These are phyloP conservation scores for Amoebophrya sp. DNA, from an alignment of 169 alveolate species.

Conservation along the genomic window DNA sequence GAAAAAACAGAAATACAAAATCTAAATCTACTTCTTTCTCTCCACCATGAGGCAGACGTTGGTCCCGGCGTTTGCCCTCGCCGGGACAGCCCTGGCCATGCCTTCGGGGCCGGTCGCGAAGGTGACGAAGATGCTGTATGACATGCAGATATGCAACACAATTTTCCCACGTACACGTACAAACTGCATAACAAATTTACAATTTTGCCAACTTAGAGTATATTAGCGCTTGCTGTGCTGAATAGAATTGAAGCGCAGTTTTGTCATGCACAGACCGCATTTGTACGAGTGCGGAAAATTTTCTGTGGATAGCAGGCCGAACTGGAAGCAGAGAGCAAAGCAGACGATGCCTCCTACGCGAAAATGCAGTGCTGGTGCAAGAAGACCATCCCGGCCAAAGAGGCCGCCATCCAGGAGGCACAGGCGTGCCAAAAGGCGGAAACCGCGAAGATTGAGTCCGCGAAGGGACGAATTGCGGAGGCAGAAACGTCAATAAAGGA, in stretches of 20 bases:
- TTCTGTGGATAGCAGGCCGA: no score
- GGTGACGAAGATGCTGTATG: slow-evolving; percentile 7
- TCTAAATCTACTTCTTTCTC: not conserved
- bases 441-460: not conserved
- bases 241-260: no score
- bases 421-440: not conserved
- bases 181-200: no score
- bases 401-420: not conserved
- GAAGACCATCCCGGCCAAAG: not conserved
- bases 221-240: no score
- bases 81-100: not conserved
- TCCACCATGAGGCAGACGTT: not conserved
- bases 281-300: no score
- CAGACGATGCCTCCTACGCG: not conserved
- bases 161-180: no score
- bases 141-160: not conserved
- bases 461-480: not conserved
- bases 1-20: not conserved
- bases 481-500: not conserved
- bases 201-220: no score
- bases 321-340: not conserved
- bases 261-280: no score
- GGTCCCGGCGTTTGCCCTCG: not conserved
- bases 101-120: not conserved
- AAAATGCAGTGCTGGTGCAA: slow-evolving; percentile 23